These are phyloP conservation scores for Kazachstania sp. DNA, from an alignment of 1,139 yeast genomes.

Conservation along the genomic window DNA sequence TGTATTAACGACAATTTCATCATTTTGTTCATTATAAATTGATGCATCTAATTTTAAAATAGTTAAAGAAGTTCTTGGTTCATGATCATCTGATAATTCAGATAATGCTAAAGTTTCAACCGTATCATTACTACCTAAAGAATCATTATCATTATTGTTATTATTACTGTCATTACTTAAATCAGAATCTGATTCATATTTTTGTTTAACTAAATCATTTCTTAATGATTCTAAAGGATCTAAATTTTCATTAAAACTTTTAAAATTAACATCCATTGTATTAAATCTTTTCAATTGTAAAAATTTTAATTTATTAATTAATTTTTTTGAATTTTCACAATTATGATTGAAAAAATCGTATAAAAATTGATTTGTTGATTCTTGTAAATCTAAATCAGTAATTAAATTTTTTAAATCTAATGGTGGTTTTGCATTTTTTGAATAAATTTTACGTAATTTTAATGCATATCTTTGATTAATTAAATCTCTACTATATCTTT, in stretches of 20 bases:
- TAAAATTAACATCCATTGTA: constrained; percentile 7
- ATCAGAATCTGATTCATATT: neutral
- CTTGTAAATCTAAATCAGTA: constrained; percentile 1
- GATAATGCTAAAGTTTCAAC: neutral
- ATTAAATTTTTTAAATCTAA: neutral
- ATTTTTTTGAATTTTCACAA: constrained; percentile 5
- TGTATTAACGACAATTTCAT: neutral
- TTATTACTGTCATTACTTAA: too few relatives aligned
- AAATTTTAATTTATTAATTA: constrained; percentile 2
- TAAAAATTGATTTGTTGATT: neutral
- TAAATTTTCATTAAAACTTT: constrained; percentile 6
- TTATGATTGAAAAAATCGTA: constrained; percentile 2
- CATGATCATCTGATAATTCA: neutral
- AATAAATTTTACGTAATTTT: constrained; percentile 14
- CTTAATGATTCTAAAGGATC: neutral
- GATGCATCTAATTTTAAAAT: neutral
- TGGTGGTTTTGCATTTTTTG: constrained; percentile 12
- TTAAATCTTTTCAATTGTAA: constrained; percentile 5
- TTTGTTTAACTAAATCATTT: neutral
- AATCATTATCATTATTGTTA: neutral
- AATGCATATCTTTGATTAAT: constrained; percentile 15
- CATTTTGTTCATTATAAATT: neutral
- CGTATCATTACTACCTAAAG: neutral
- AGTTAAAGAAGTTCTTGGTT: constrained; percentile 1
- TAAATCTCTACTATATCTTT: constrained; percentile 17